Evolutionary conservation across 2,329 filamentous ascomycete species (phyloP), one percentile per base, ranked within the genome.

Genomic region (Didymella keratinophila): DNA sequence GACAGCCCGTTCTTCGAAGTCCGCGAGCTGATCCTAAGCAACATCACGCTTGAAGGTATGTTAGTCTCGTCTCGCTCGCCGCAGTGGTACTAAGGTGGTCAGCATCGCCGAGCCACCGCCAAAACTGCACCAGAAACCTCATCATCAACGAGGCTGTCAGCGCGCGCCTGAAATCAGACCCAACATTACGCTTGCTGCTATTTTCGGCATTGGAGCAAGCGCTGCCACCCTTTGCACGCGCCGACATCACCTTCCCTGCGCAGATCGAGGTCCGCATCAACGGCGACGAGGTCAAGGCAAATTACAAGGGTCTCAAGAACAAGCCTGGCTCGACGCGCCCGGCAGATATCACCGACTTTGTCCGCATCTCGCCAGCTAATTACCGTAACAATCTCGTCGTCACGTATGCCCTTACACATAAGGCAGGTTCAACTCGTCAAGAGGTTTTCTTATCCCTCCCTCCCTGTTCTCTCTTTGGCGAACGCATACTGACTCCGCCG

Each of bases 251-350:
- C 0, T 99, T 99, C 65, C 95, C 95, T 1, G 88, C 94, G 68
- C 93, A 97, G 78, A 90, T 95, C 30, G 95, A 99, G 74, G 84
- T 99, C 56, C 94, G 93, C 73, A 87, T 97, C 55, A 99, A 99
- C 68, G 85, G 87, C 10, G 90, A 90, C 32, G 92, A 97, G 56
- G 85, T 97, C 66, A 95, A 94, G 76, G 89, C 90, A n/a, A 99
- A 98, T 74, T 84, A 96, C 66, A 90, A 95, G 66, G 95, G 95
- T 4, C 79, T 99, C 61, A 99, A 99, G 79, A 97, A 97, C 76
- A 96, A 95, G 76, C 92, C 94, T 7, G 95, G 95, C 21, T 96
- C 95, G 43, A 99, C 95, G 39, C 88, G 92, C 70, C 95, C 95
- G 8, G 93, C 92, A 45, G 95, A 99, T 78, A 90, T 99, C 61